A percentile compares a stretch with the other conserved stretches of the same genome.
Evolutionary conservation across 257 asterid genomes (phyloP).

Genomic region (Ehretia macrophylla): DNA sequence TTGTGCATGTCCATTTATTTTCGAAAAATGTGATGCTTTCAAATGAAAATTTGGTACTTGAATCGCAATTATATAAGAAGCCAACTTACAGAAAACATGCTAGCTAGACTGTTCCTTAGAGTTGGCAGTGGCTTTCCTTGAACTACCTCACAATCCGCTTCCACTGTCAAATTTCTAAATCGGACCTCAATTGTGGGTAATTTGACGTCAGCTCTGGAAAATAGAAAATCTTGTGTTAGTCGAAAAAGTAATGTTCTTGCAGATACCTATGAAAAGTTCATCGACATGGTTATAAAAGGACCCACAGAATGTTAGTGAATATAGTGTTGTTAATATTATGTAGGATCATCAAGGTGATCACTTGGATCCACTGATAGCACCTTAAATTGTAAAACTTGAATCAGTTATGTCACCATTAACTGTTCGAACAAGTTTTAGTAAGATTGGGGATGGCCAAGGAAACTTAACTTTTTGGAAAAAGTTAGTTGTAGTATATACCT

Average conservation of each 20-base stretch:
- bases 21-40: not conserved
- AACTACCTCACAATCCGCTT: conserved; percentile 34
- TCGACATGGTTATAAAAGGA: not conserved
- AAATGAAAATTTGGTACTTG: too few relatives aligned
- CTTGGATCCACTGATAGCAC: not conserved
- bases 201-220: conserved; percentile 29
- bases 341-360: not conserved
- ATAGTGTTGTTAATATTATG: too few relatives aligned
- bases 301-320: not conserved
- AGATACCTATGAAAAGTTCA: too few relatives aligned
- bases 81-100: conserved; percentile 21
- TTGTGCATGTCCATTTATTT: not conserved
- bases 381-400: too few relatives aligned
- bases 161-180: conserved; percentile 17
- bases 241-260: too few relatives aligned
- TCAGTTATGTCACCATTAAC: too few relatives aligned
- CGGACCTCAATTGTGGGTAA: conserved; percentile 31
- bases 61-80: not conserved
- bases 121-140: conserved; percentile 40
- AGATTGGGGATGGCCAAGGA: not conserved
- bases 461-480: too few relatives aligned
- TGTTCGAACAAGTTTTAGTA: not conserved
- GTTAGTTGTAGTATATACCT: conserved; percentile 15
- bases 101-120: conserved; percentile 33
- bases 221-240: not conserved